Evolutionary conservation across 306 rosid species (phyloP).

Genomic region (Argentina anserina): DNA sequence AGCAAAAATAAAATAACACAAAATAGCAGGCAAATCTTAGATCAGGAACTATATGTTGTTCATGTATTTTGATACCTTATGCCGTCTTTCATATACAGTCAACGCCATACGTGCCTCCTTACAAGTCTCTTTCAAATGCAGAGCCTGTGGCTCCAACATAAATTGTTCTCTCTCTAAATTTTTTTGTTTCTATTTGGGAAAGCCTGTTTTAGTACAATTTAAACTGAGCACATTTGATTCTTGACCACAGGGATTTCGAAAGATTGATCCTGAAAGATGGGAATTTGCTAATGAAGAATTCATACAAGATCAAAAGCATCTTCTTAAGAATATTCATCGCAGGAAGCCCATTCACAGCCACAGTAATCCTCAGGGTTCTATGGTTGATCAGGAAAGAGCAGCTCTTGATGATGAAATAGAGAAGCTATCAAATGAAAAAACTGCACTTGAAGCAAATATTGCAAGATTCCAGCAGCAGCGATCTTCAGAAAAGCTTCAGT

Average conservation of each 20-base stretch:
- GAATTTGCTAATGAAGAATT: conserved; percentile 96
- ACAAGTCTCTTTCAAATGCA: background rate
- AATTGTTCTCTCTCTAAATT: background rate
- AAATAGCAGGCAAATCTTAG: background rate
- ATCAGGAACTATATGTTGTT: background rate
- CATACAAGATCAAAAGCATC: conserved; percentile 83
- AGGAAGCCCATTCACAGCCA: conserved; percentile 98
- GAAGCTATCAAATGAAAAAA: conserved; percentile 61
- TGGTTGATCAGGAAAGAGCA: conserved; percentile 77
- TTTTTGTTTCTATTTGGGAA: background rate
- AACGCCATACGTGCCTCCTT: background rate
- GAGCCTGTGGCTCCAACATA: background rate
- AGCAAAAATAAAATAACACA: background rate
- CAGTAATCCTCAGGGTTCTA: conserved; percentile 82
- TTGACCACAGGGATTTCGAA: conserved; percentile 76
- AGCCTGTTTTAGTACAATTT: background rate
- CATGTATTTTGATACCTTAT: background rate
- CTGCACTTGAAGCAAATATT: conserved; percentile 61
- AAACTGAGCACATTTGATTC: background rate
- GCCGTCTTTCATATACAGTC: background rate
- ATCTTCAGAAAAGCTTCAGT: conserved; percentile 52
- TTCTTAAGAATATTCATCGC: conserved; percentile 89
- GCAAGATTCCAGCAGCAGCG: conserved; percentile 50
- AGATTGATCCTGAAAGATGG: conserved; percentile 91
- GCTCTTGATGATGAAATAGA: conserved; percentile 84